Evolutionary conservation across 164 flowering plant genomes (phyloP).

Genomic region (Stephania cephalantha): DNA sequence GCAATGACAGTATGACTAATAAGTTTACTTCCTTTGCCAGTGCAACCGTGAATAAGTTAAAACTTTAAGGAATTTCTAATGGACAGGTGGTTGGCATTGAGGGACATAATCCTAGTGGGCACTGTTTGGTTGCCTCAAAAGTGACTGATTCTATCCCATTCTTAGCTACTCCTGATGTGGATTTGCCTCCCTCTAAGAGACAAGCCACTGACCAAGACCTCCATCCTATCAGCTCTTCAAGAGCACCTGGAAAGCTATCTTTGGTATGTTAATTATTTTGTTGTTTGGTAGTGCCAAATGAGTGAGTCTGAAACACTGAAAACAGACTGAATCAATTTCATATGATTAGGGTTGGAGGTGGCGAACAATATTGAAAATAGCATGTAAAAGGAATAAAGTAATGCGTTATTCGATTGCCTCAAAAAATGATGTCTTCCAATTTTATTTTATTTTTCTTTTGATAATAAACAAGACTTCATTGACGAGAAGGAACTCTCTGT

Average conservation of each 20-base stretch:
- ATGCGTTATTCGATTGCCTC: not conserved
- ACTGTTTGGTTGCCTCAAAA: conserved; percentile 76
- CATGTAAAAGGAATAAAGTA: no score
- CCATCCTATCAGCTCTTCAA: conserved; percentile 24
- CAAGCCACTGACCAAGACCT: conserved; percentile 53
- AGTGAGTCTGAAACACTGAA: not conserved
- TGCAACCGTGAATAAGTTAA: not conserved
- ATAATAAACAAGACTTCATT: no score
- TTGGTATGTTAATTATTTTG: conserved; percentile 38
- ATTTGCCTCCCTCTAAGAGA: conserved; percentile 64
- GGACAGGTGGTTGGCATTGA: conserved; percentile 78
- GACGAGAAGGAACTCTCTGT: not conserved
- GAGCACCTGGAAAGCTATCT: conserved; percentile 36
- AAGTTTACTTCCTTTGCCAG: not conserved
- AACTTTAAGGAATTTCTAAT: not conserved
- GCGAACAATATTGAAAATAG: not conserved
- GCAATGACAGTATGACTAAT: not conserved
- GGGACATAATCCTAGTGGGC: conserved; percentile 97
- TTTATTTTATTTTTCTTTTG: no score
- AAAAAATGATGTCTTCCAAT: not conserved
- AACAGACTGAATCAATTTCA: not conserved
- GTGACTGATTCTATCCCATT: conserved; percentile 61
- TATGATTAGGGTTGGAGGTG: not conserved
- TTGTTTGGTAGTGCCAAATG: not conserved
- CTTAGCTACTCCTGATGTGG: conserved; percentile 23